phyloP scores from a whole-genome alignment of 2,329 filamentous ascomycete species.

The Neoascochyta sp. region DNA sequence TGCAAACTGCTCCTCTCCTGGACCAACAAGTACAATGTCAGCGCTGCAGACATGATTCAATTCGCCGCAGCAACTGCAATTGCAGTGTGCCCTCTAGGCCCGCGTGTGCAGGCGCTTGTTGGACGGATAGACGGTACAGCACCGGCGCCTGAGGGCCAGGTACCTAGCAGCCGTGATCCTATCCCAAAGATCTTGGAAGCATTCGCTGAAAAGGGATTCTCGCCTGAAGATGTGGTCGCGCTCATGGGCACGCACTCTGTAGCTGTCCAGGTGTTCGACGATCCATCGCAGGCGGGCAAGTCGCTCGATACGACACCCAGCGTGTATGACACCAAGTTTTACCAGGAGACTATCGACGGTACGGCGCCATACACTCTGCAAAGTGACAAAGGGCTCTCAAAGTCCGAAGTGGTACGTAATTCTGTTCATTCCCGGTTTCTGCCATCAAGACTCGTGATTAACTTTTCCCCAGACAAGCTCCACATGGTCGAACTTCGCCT shows the following conservation, averaged over 20 bases:
- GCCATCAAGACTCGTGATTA: too few relatives aligned
- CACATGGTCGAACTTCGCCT: too few relatives aligned
- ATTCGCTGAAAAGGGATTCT: slow-evolving; percentile 29
- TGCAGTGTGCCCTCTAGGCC: slow-evolving; percentile 20
- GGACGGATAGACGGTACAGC: slow-evolving; percentile 18
- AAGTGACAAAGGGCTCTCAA: slow-evolving; percentile 19
- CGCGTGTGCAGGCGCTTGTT: slow-evolving; percentile 16
- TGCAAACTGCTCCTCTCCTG: slow-evolving; percentile 37
- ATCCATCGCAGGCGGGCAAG: slow-evolving; percentile 19
- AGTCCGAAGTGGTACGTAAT: slow-evolving; percentile 13
- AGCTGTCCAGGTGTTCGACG: slow-evolving; percentile 23
- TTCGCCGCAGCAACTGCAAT: slow-evolving; percentile 25
- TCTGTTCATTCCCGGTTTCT: too few relatives aligned
- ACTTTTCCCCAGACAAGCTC: too few relatives aligned
- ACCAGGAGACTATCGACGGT: slow-evolving; percentile 23
- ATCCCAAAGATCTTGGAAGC: slow-evolving; percentile 15
- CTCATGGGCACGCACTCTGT: slow-evolving; percentile 33
- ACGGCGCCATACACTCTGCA: slow-evolving; percentile 24
- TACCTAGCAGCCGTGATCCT: slow-evolving; percentile 14
- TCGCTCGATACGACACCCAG: slow-evolving; percentile 28
- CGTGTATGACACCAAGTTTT: slow-evolving; percentile 28
- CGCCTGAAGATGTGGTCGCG: slow-evolving; percentile 29
- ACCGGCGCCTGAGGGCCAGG: slow-evolving; percentile 11
- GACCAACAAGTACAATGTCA: slow-evolving; percentile 38
- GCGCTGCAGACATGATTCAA: slow-evolving; percentile 27